Evolutionary conservation across 805 yeast species (phyloP), one percentile per base, ranked within the genome.

Genomic region (Kluyveromyces lactis): DNA sequence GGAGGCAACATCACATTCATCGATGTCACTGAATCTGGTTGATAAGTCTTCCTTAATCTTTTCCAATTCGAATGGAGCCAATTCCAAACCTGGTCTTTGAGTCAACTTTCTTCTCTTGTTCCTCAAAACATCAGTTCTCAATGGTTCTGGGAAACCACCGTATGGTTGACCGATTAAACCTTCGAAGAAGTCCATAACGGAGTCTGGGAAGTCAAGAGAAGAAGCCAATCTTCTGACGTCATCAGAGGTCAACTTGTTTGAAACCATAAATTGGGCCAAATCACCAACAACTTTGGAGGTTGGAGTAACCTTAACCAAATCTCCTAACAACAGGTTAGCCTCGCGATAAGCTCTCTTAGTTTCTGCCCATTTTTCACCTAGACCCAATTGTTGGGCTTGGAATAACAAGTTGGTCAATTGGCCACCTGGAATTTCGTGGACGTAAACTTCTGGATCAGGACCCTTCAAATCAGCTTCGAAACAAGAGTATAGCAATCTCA

Each of bases 271-370:
- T 69, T 92, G 99, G n/a, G 98, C 98, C 67, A 92, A 77, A 60
- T 92, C 99, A 55, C 98, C 98, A 48, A 92, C 99, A 56, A 92
- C 98, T 72, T 92, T 92, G n/a, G 97, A 89, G 18, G 98, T 92
- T 45, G 99, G 99, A 9, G 99, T 92, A 39, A 92, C 99, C 71
- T 92, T 92, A 55, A 92, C 97, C 60, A 92, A 77, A 63, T 92
- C 99, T 47, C 99, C 99, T 48, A 92, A 73, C 47, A 92, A 72
- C 55, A 73, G 66, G 69, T 92, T 92, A 42, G 98, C 98, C 51
- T 79, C 81, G 63, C 81, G 81, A 68, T 92, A 92, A 19, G 96
- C 92, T 62, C 77, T 81, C 75, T 92, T 92, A 38, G 99, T 92
- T 68, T 86, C 94, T 47, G 75, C 73, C 99, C 99, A 92, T 70